These are phyloP conservation scores for Paraurostyla sp. DNA, from an alignment of 73 alveolate species.

Conservation along the genomic window DNA sequence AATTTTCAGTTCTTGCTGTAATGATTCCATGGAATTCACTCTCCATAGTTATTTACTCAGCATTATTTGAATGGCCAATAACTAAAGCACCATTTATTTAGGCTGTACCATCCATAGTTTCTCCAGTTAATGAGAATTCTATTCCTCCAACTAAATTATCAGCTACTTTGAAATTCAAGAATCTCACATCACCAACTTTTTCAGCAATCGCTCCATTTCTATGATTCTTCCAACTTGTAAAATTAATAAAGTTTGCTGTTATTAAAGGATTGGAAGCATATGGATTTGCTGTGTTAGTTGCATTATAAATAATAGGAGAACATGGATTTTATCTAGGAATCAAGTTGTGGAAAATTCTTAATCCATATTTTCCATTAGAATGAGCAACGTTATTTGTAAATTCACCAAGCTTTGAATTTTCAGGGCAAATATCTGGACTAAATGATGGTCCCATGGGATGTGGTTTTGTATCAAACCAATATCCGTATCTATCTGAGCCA, in stretches of 20 bases:
- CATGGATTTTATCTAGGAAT: slow-evolving; percentile 67
- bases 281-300: slow-evolving; percentile 1
- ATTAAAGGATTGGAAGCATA: slow-evolving; percentile 68
- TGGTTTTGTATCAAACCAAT: slow-evolving; percentile 83
- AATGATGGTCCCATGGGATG: slow-evolving; percentile 88
- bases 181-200: slow-evolving; percentile 74
- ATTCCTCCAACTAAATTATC: slow-evolving; percentile 73
- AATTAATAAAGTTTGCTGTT: slow-evolving; percentile 64
- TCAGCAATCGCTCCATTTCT: slow-evolving; percentile 76
- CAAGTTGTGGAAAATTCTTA: slow-evolving; percentile 80
- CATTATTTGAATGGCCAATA: slow-evolving; percentile 78
- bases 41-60: slow-evolving; percentile 46
- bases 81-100: slow-evolving; percentile 67
- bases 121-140: slow-evolving; percentile 52
- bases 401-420: slow-evolving; percentile 69
- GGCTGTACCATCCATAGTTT: slow-evolving; percentile 54
- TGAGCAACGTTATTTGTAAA: slow-evolving; percentile 88
- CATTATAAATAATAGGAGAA: background rate
- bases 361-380: slow-evolving; percentile 87
- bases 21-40: slow-evolving; percentile 64
- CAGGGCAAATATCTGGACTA: slow-evolving; percentile 81
- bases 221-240: slow-evolving; percentile 66
- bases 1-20: slow-evolving; percentile 85
- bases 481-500: slow-evolving; percentile 91
- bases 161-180: slow-evolving; percentile 71